Evolutionary conservation across 2,329 filamentous ascomycete genomes (phyloP).

Genomic region (Diaporthe ilicicola): DNA sequence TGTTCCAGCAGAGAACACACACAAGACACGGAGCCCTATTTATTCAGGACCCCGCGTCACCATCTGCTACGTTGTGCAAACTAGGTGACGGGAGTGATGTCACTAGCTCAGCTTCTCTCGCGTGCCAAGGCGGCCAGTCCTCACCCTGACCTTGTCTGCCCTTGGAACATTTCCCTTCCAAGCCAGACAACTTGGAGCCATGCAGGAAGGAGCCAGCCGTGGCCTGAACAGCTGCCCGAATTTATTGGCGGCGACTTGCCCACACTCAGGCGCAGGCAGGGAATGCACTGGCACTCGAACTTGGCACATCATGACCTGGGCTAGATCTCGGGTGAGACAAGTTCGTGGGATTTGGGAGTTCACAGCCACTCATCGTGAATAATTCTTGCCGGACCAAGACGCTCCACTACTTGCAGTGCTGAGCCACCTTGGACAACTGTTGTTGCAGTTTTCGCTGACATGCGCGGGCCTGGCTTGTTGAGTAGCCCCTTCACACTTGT

Average conservation of each 20-base stretch:
- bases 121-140: slow-evolving; percentile 5
- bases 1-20: not conserved
- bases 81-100: slow-evolving; percentile 28
- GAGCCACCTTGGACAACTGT: not conserved
- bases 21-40: not conserved
- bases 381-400: not conserved
- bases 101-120: slow-evolving; percentile 12
- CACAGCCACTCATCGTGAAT: not conserved
- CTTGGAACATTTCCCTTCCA: not conserved
- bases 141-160: not conserved
- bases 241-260: too few relatives aligned
- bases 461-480: not conserved
- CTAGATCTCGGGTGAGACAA: not conserved
- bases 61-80: not conserved
- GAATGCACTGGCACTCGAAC: not conserved
- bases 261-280: too few relatives aligned
- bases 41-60: slow-evolving; percentile 11
- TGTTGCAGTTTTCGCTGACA: not conserved
- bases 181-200: not conserved
- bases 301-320: not conserved
- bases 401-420: not conserved
- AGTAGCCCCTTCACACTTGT: too few relatives aligned
- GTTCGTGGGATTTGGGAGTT: not conserved
- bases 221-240: too few relatives aligned
- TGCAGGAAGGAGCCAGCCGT: too few relatives aligned